These are phyloP conservation scores for Abrus pulchellus DNA, from an alignment of 306 rosid species.

Conservation along the genomic window DNA sequence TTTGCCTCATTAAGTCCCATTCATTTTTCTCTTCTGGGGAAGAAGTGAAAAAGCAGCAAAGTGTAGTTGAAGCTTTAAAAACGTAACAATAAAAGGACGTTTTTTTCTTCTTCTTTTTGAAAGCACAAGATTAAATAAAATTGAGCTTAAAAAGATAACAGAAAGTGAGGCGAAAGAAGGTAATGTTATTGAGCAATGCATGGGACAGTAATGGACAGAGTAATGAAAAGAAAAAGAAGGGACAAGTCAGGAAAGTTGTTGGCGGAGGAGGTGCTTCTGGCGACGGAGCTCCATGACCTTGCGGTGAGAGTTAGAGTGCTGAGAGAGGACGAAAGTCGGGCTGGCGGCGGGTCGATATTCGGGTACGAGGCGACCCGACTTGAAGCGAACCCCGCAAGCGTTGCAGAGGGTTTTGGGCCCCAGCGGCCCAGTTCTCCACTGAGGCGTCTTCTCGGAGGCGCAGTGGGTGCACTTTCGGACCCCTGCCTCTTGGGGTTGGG, in stretches of 20 bases:
- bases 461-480: slow-evolving; percentile 74
- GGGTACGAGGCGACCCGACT: slow-evolving; percentile 73
- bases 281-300: slow-evolving; percentile 82
- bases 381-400: slow-evolving; percentile 75
- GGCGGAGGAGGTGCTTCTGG: slow-evolving; percentile 63
- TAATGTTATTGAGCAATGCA: not conserved
- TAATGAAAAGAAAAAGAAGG: too few relatives aligned
- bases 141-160: too few relatives aligned
- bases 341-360: slow-evolving; percentile 81
- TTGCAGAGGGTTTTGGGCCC: slow-evolving; percentile 77
- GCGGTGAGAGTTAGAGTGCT: slow-evolving; percentile 86
- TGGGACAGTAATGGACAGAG: not conserved
- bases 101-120: not conserved
- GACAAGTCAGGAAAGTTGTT: slow-evolving; percentile 1
- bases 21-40: not conserved
- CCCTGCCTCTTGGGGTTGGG: not conserved
- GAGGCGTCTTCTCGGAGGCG: slow-evolving; percentile 76
- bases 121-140: too few relatives aligned
- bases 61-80: slow-evolving; percentile 36
- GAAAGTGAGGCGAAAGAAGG: too few relatives aligned
- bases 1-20: slow-evolving; percentile 12
- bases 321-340: slow-evolving; percentile 72
- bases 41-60: slow-evolving; percentile 9
- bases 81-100: not conserved
- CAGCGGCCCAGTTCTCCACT: slow-evolving; percentile 75